phyloP scores from a whole-genome alignment of 2,329 filamentous ascomycete species.

The Colletotrichum tamarilloi region DNA sequence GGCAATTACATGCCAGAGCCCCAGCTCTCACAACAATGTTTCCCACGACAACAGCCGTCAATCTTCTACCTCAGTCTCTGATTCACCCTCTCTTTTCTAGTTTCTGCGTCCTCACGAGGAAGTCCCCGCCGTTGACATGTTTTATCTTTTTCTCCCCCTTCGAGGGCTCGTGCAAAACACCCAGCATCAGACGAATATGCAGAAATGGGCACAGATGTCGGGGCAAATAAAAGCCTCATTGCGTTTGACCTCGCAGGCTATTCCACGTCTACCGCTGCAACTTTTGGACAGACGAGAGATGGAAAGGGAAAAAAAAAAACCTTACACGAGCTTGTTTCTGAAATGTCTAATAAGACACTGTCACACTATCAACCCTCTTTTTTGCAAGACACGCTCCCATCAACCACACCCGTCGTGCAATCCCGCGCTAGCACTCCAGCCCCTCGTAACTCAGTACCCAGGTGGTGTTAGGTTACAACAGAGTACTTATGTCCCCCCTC shows the following conservation, averaged over 20 bases:
- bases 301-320: neutral
- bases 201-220: constrained; percentile 25
- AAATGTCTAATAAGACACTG: constrained; percentile 3
- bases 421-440: constrained; percentile 1
- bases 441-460: too few relatives aligned
- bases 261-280: constrained; percentile 10
- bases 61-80: neutral
- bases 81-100: neutral
- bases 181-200: constrained; percentile 28
- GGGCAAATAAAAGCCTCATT: neutral
- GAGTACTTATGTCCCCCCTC: neutral
- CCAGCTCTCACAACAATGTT: neutral
- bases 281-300: neutral
- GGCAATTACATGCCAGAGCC: constrained; percentile 11
- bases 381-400: constrained; percentile 17
- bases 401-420: neutral
- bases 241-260: constrained; percentile 20
- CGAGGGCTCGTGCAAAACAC: constrained; percentile 21
- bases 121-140: neutral
- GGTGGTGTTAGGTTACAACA: too few relatives aligned
- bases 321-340: constrained; percentile 12
- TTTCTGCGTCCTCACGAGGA: neutral
- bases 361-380: constrained; percentile 3
- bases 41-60: neutral
- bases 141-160: neutral